These are phyloP conservation scores for Penicillium diatomitis DNA, from an alignment of 495 filamentous ascomycete species.

Conservation along the genomic window DNA sequence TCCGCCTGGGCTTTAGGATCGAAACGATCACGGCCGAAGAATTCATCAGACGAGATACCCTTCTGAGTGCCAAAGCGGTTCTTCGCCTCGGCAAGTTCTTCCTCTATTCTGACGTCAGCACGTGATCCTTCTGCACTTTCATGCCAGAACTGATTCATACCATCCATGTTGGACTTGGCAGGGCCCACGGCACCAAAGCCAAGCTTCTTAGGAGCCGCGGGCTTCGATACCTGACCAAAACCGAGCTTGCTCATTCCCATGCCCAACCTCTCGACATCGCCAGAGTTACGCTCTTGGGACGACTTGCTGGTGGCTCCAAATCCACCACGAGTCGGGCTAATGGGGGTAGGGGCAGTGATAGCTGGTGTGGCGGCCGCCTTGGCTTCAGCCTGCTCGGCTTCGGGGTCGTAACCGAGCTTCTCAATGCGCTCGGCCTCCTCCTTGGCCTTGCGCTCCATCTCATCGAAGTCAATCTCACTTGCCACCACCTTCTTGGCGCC, in stretches of 20 bases:
- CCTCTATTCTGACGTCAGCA: slow-evolving; percentile 17
- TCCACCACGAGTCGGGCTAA: slow-evolving; percentile 53
- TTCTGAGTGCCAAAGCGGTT: slow-evolving; percentile 74
- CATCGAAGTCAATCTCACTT: slow-evolving; percentile 87
- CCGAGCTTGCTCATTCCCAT: slow-evolving; percentile 84
- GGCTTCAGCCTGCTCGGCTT: slow-evolving; percentile 65
- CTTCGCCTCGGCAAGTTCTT: slow-evolving; percentile 30
- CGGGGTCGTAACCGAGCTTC: slow-evolving; percentile 95
- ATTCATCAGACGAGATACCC: slow-evolving; percentile 95
- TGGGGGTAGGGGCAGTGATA: slow-evolving; percentile 63
- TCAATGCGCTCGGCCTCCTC: slow-evolving; percentile 95
- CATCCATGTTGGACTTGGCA: slow-evolving; percentile 52
- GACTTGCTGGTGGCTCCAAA: slow-evolving; percentile 46
- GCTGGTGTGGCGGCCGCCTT: slow-evolving; percentile 45
- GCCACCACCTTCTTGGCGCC: slow-evolving; percentile 82
- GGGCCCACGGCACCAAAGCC: slow-evolving; percentile 84
- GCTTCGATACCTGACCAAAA: slow-evolving; percentile 74
- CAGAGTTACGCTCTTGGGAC: slow-evolving; percentile 47
- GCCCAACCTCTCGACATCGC: slow-evolving; percentile 81
- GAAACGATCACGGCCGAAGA: slow-evolving; percentile 84
- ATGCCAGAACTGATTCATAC: slow-evolving; percentile 32
- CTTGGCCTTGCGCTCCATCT: slow-evolving; percentile 91
- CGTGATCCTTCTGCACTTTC: not conserved
- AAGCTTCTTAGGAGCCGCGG: slow-evolving; percentile 59
- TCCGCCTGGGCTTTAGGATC: slow-evolving; percentile 74